A percentile compares a stretch with the other conserved stretches of the same genome.
phyloP scores from a whole-genome alignment of 345 rosid genomes.

The Eucalyptus paniculata region DNA sequence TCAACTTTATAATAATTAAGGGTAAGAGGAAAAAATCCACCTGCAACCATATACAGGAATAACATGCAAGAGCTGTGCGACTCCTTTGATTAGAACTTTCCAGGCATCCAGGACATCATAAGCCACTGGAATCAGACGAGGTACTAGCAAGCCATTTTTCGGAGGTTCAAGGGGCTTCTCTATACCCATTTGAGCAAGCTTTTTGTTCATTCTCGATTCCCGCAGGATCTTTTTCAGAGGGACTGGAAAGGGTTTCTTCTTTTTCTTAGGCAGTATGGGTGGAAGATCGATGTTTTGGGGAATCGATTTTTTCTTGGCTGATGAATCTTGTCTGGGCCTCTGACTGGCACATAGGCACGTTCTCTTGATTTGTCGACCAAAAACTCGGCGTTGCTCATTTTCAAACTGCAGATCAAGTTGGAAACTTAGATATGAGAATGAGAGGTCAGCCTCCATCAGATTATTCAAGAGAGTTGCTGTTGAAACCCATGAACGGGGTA shows the following conservation, averaged over 20 bases:
- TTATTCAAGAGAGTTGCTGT: background rate
- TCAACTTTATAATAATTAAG: background rate
- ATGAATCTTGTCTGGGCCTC: slow-evolving; percentile 8
- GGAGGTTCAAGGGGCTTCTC: slow-evolving; percentile 84
- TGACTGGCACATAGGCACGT: slow-evolving; percentile 24
- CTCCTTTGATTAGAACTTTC: slow-evolving; percentile 70
- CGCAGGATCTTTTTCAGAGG: slow-evolving; percentile 57
- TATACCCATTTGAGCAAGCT: slow-evolving; percentile 69
- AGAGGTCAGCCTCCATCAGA: background rate
- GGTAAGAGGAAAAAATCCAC: background rate
- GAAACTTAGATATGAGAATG: background rate
- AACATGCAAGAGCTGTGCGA: slow-evolving; percentile 64
- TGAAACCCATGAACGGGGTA: background rate
- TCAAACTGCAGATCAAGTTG: slow-evolving; percentile 21
- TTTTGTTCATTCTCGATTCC: slow-evolving; percentile 49
- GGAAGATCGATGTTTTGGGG: slow-evolving; percentile 85
- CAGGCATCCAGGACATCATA: slow-evolving; percentile 62
- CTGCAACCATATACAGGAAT: slow-evolving; percentile 78
- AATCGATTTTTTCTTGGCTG: slow-evolving; percentile 7
- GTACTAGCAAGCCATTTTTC: slow-evolving; percentile 70
- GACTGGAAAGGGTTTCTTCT: slow-evolving; percentile 84
- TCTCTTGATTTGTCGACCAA: slow-evolving; percentile 4
- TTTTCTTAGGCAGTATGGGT: slow-evolving; percentile 47
- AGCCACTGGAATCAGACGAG: slow-evolving; percentile 61
- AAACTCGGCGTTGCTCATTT: background rate